These are phyloP conservation scores for Paecilomyces formosus DNA, from an alignment of 2,329 filamentous ascomycete genomes.

Conservation along the genomic window DNA sequence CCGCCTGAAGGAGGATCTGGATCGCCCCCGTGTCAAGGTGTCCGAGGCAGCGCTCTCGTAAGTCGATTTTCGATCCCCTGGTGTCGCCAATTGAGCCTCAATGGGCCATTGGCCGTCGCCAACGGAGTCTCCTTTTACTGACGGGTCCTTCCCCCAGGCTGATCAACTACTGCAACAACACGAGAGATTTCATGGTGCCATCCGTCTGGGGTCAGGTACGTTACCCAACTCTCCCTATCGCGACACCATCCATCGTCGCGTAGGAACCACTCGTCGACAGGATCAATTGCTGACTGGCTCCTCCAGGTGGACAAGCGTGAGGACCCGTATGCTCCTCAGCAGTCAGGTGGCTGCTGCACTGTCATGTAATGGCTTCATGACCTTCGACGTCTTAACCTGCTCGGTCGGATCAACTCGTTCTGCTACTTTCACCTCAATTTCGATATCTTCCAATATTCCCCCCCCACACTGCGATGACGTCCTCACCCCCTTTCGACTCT, in stretches of 20 bases:
- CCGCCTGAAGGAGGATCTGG: conserved; percentile 88
- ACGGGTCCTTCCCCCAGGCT: conserved; percentile 52
- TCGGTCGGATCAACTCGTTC: conserved; percentile 6
- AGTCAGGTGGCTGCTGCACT: conserved; percentile 84
- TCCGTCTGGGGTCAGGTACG: conserved; percentile 82
- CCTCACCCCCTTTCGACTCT: conserved; percentile 8
- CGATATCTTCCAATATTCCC: conserved; percentile 11
- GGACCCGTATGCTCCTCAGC: conserved; percentile 96
- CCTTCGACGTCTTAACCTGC: conserved; percentile 9
- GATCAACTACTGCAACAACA: conserved; percentile 96
- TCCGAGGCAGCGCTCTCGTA: conserved; percentile 86
- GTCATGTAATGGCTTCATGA: conserved; percentile 65
- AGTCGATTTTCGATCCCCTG: conserved; percentile 24
- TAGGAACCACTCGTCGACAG: no score
- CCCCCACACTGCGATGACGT: conserved; percentile 2
- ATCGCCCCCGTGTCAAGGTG: conserved; percentile 89
- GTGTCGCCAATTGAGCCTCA: background rate
- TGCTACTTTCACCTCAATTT: conserved; percentile 7
- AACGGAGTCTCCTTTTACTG: background rate
- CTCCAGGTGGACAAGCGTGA: conserved; percentile 78
- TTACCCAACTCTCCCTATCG: background rate
- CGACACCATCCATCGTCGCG: background rate
- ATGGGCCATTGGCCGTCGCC: background rate
- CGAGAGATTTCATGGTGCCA: conserved; percentile 97
- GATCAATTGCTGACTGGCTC: background rate